These are phyloP conservation scores for Colletotrichum scovillei DNA, from an alignment of 2,329 filamentous ascomycete genomes.

Conservation along the genomic window DNA sequence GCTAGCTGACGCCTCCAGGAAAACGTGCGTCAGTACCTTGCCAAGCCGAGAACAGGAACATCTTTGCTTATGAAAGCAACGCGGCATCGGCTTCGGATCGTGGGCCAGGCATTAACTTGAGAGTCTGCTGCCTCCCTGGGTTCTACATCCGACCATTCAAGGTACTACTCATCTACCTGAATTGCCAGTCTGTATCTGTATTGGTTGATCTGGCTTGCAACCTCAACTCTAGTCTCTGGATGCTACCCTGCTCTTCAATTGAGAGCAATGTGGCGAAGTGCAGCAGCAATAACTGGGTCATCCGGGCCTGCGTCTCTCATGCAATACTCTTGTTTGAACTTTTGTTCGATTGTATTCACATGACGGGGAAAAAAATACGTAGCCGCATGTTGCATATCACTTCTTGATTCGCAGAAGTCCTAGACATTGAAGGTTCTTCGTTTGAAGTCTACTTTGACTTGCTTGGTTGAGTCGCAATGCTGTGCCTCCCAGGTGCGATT, in stretches of 20 bases:
- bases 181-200: background rate
- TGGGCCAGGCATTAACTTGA: too few relatives aligned
- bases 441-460: background rate
- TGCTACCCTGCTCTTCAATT: background rate
- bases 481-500: conserved; percentile 4
- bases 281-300: conserved; percentile 5
- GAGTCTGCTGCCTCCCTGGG: too few relatives aligned
- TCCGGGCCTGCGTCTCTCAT: background rate
- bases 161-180: background rate
- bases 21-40: background rate
- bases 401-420: background rate
- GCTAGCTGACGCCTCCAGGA: background rate
- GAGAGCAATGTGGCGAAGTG: conserved; percentile 6
- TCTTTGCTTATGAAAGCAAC: background rate
- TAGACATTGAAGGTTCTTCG: background rate
- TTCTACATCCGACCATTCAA: background rate
- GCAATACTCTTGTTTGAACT: background rate
- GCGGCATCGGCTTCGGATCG: background rate
- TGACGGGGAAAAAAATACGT: background rate
- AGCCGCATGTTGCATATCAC: background rate
- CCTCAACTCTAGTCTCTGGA: background rate
- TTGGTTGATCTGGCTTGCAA: background rate
- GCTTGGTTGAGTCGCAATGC: background rate
- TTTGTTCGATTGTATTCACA: background rate
- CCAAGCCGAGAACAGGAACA: background rate